Conservation (phyloP, 495 filamentous ascomycete species). For the Aspergillus taichungensis region DNA sequence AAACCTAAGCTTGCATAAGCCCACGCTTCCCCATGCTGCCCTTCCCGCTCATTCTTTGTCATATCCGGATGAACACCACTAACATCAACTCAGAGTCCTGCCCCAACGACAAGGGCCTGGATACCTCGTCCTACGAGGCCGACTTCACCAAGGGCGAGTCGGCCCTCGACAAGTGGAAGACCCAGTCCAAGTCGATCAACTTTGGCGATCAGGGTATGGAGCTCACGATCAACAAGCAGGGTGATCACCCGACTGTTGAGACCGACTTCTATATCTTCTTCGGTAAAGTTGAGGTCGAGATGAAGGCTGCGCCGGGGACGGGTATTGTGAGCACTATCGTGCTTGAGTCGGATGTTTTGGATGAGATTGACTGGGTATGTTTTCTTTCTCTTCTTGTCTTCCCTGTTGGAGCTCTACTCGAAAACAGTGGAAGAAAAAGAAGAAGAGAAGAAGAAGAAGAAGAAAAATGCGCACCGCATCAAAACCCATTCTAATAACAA, state of each 20-base stretch:
- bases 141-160: conserved; percentile 56
- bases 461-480: conserved; percentile 3
- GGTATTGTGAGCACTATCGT: conserved; percentile 79
- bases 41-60: no score
- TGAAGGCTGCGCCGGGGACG: conserved; percentile 63
- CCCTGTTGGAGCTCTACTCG: not conserved
- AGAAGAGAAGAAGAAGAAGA: no score
- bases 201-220: conserved; percentile 47
- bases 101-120: conserved; percentile 54
- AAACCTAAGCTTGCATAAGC: no score
- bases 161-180: conserved; percentile 49
- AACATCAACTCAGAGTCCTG: conserved; percentile 34
- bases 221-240: conserved; percentile 62
- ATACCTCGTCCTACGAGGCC: conserved; percentile 43
- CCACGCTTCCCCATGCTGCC: no score
- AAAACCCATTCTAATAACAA: not conserved
- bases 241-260: conserved; percentile 66
- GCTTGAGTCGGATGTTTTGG: conserved; percentile 80
- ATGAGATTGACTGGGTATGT: conserved; percentile 91
- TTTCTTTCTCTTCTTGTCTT: not conserved
- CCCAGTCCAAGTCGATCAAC: conserved; percentile 46
- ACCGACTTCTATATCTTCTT: conserved; percentile 73
- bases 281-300: conserved; percentile 58
- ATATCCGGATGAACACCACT: no score
- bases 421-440: no score